Evolutionary conservation across 1,284 basidiomycete genomes (phyloP).

Genomic region (Sporisorium sorghi): DNA sequence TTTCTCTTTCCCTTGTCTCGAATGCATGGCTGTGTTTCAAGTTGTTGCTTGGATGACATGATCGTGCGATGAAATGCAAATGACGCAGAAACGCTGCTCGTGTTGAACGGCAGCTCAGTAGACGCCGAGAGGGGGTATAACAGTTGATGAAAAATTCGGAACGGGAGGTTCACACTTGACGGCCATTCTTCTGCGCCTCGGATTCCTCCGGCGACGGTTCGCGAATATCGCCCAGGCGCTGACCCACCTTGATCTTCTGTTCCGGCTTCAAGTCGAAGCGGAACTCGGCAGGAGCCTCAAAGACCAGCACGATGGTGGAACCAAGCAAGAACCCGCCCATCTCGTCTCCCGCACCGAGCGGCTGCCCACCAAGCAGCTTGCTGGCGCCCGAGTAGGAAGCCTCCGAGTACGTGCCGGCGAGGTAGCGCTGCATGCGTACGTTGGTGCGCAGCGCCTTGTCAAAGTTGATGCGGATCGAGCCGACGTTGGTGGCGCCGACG

Average conservation of each 20-base stretch:
- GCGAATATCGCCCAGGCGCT: slow-evolving; percentile 72
- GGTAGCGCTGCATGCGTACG: slow-evolving; percentile 51
- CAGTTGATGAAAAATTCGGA: not conserved
- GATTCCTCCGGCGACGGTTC: slow-evolving; percentile 15
- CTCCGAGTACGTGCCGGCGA: slow-evolving; percentile 86
- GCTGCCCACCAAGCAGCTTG: slow-evolving; percentile 84
- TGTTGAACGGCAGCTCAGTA: slow-evolving; percentile 28
- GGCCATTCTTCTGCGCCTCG: slow-evolving; percentile 24
- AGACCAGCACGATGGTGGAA: slow-evolving; percentile 94
- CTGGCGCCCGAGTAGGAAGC: slow-evolving; percentile 73
- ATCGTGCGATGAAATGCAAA: too few species aligned
- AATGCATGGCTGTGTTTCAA: slow-evolving; percentile 1
- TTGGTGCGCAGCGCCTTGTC: slow-evolving; percentile 77
- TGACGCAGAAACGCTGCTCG: slow-evolving; percentile 12
- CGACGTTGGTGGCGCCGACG: slow-evolving; percentile 97
- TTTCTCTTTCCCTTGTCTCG: not conserved
- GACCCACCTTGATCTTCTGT: slow-evolving; percentile 88
- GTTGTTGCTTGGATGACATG: not conserved
- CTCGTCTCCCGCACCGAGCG: slow-evolving; percentile 86
- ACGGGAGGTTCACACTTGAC: slow-evolving; percentile 19
- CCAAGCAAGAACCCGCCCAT: slow-evolving; percentile 98
- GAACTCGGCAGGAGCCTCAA: slow-evolving; percentile 90
- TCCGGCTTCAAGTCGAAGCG: slow-evolving; percentile 83
- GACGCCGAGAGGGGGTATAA: slow-evolving; percentile 32
- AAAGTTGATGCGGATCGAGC: slow-evolving; percentile 95